phyloP scores from a whole-genome alignment of 2,329 filamentous ascomycete genomes.

The Nemania serpens region DNA sequence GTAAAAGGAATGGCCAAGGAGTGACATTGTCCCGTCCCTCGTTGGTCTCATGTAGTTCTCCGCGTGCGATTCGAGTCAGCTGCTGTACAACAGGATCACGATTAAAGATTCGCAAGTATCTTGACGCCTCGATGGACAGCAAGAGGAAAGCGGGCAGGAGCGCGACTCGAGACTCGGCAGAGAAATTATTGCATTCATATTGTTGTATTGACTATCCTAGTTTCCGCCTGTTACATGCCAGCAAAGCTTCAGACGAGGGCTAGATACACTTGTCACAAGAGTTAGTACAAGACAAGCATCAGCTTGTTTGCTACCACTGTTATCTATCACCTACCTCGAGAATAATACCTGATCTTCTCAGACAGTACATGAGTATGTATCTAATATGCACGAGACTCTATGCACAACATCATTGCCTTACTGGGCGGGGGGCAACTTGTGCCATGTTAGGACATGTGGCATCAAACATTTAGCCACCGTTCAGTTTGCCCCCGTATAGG shows the following conservation, averaged over 20 bases:
- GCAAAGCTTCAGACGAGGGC: slow-evolving; percentile 21
- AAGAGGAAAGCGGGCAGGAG: slow-evolving; percentile 4
- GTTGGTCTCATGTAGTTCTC: slow-evolving; percentile 34
- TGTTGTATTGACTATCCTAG: slow-evolving; percentile 15
- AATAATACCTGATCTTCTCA: neutral
- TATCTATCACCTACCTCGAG: slow-evolving; percentile 9
- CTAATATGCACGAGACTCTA: slow-evolving; percentile 29
- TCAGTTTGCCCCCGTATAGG: slow-evolving; percentile 23
- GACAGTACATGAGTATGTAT: slow-evolving; percentile 11
- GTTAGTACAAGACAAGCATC: neutral
- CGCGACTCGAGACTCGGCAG: slow-evolving; percentile 26
- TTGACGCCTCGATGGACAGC: slow-evolving; percentile 13
- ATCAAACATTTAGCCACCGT: slow-evolving; percentile 19
- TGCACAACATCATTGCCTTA: slow-evolving; percentile 36
- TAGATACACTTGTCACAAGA: slow-evolving; percentile 11
- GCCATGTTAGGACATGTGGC: slow-evolving; percentile 17
- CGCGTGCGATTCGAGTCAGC: slow-evolving; percentile 35
- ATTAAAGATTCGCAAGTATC: slow-evolving; percentile 28
- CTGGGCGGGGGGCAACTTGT: slow-evolving; percentile 27
- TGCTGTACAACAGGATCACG: slow-evolving; percentile 35
- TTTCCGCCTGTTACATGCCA: slow-evolving; percentile 23
- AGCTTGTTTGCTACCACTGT: slow-evolving; percentile 2
- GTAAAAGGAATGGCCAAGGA: slow-evolving; percentile 34
- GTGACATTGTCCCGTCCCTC: slow-evolving; percentile 33
- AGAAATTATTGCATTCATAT: slow-evolving; percentile 19